These are phyloP conservation scores for Calendula officinalis DNA, from an alignment of 129 eudicot genomes.

Conservation along the genomic window DNA sequence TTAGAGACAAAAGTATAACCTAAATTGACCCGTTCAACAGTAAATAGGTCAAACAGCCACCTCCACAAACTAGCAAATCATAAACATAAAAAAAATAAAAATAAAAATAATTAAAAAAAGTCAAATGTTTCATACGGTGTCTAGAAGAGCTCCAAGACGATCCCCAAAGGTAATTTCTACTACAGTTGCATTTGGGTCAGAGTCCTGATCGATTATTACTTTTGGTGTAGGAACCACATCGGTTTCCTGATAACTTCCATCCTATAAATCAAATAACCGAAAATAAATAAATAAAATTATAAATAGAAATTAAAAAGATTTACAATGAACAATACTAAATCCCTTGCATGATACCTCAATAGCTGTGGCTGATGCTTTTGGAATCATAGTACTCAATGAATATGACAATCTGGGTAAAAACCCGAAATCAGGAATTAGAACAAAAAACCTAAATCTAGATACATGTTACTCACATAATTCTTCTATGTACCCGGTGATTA, in stretches of 20 bases:
- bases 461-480: not conserved
- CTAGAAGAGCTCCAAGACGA: slow-evolving; percentile 98
- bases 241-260: slow-evolving; percentile 52
- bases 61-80: not conserved
- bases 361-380: slow-evolving; percentile 69
- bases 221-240: slow-evolving; percentile 79
- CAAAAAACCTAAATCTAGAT: slow-evolving; percentile 12
- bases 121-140: slow-evolving; percentile 53
- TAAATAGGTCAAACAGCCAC: too few species aligned
- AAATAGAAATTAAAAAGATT: not conserved
- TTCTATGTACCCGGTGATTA: not conserved
- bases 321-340: slow-evolving; percentile 5
- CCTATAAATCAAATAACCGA: slow-evolving; percentile 36
- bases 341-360: slow-evolving; percentile 63
- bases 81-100: not conserved
- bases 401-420: slow-evolving; percentile 55
- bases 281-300: slow-evolving; percentile 1
- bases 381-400: slow-evolving; percentile 38
- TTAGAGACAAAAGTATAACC: too few species aligned
- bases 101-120: not conserved
- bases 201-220: slow-evolving; percentile 83
- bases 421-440: slow-evolving; percentile 39
- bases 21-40: too few species aligned
- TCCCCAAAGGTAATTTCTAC: slow-evolving; percentile 90
- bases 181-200: slow-evolving; percentile 86